phyloP scores from a whole-genome alignment of 495 filamentous ascomycete genomes.

The Trichoderma virens region DNA sequence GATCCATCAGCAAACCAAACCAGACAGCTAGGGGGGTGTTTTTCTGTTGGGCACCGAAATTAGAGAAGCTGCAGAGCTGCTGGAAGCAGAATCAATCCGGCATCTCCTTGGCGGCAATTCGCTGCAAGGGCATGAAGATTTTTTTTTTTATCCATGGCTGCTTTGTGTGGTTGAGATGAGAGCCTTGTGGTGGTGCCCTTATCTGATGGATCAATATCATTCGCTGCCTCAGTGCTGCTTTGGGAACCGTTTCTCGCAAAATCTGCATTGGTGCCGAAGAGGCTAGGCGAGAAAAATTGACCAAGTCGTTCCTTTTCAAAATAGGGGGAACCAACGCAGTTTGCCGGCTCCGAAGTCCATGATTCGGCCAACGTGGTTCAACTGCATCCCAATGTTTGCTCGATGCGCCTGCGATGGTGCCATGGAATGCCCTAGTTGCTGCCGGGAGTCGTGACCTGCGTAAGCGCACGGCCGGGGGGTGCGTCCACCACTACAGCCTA shows the following conservation, averaged over 20 bases:
- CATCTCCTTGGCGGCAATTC: neutral
- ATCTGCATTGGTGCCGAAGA: neutral
- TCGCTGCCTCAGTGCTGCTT: neutral
- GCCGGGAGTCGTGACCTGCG: conserved; percentile 6
- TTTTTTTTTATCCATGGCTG: neutral
- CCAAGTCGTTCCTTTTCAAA: too few species aligned
- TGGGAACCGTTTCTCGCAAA: neutral
- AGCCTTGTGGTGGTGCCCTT: neutral
- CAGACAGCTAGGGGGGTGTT: neutral
- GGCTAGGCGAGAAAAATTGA: too few species aligned
- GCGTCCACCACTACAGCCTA: too few species aligned
- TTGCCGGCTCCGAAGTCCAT: neutral
- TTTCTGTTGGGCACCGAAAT: neutral
- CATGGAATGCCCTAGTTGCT: neutral
- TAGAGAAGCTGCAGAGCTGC: neutral
- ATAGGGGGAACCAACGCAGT: too few species aligned
- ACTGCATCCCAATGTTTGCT: neutral
- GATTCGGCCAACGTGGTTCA: neutral
- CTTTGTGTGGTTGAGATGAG: neutral
- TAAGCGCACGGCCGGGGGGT: conserved; percentile 8
- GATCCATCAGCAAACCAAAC: neutral
- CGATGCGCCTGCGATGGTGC: conserved; percentile 8
- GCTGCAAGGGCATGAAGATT: neutral
- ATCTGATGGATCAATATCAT: neutral
- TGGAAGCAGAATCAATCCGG: neutral